A percentile compares a stretch with the other conserved stretches of the same genome.
These are phyloP conservation scores for Ustilago shanxiensis DNA, from an alignment of 1,284 basidiomycete species.

Conservation along the genomic window DNA sequence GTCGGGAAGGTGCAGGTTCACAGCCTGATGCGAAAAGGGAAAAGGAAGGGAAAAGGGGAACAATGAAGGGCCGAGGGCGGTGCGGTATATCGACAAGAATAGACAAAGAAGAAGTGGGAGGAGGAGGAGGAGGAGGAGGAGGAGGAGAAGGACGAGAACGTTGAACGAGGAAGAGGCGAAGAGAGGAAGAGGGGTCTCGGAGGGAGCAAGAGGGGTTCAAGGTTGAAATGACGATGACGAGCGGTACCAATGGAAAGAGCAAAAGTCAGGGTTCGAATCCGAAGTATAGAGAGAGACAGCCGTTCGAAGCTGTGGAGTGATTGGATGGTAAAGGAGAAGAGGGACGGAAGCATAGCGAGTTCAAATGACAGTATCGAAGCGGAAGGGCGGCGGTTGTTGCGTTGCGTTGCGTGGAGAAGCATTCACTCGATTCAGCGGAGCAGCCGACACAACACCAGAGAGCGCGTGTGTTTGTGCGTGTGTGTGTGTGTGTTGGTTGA, in stretches of 20 bases:
- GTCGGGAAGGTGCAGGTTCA: not conserved
- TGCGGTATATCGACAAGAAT: too few species aligned
- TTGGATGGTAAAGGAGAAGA: not conserved
- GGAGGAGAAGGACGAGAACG: not conserved
- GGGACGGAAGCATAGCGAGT: not conserved
- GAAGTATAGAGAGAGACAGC: not conserved
- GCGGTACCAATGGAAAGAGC: conserved; percentile 7
- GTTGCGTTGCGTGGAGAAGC: not conserved
- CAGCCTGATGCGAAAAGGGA: not conserved
- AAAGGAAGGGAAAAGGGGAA: not conserved
- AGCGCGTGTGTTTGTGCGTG: not conserved
- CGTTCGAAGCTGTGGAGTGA: not conserved
- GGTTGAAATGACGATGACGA: conserved; percentile 16
- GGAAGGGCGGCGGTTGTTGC: too few species aligned
- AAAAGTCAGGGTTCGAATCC: not conserved
- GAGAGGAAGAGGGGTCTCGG: not conserved
- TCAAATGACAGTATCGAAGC: not conserved
- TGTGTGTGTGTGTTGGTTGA: not conserved
- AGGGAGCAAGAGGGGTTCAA: conserved; percentile 1
- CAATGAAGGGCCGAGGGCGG: not conserved
- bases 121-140: too few species aligned
- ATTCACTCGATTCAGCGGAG: not conserved
- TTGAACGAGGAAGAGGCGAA: not conserved
- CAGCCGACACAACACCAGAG: not conserved
- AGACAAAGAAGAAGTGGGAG: too few species aligned